phyloP scores from a whole-genome alignment of 208 protist genomes.

The Leishmania aethiopica region DNA sequence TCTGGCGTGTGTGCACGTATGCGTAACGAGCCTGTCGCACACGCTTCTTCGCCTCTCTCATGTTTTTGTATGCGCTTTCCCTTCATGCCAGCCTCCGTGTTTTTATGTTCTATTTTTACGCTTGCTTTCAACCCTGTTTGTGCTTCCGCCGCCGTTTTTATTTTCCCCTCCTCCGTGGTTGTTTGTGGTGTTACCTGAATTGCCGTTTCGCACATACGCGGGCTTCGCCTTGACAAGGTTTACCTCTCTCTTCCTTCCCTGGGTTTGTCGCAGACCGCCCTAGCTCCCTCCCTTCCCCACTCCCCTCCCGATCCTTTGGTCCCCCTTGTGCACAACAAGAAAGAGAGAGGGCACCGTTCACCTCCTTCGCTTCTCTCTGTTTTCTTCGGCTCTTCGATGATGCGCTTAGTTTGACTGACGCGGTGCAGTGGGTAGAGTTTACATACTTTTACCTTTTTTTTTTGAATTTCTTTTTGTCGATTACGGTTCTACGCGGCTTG shows the following conservation, averaged over 20 bases:
- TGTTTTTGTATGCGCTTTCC: neutral
- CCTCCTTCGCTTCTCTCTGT: neutral
- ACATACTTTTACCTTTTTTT: neutral
- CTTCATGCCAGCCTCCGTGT: neutral
- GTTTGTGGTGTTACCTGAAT: neutral
- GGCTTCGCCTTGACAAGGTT: neutral
- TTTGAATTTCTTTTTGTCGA: neutral
- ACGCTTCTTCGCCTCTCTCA: neutral
- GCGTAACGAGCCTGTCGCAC: neutral
- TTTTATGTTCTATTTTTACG: conserved; percentile 10
- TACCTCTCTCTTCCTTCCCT: neutral
- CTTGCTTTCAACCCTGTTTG: neutral
- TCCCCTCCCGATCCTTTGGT: too few species aligned
- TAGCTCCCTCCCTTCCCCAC: neutral
- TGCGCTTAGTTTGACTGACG: neutral
- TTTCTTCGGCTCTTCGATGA: neutral
- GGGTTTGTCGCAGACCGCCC: too few species aligned
- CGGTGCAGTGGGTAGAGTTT: neutral
- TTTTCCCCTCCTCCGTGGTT: neutral
- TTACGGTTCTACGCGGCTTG: neutral
- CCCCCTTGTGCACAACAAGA: neutral
- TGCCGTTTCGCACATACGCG: neutral
- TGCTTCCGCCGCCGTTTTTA: conserved; percentile 2
- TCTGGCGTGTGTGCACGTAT: neutral
- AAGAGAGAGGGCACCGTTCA: neutral